Conservation (phyloP, 805 yeast genomes). For the Komagataella kurtzmanii region DNA sequence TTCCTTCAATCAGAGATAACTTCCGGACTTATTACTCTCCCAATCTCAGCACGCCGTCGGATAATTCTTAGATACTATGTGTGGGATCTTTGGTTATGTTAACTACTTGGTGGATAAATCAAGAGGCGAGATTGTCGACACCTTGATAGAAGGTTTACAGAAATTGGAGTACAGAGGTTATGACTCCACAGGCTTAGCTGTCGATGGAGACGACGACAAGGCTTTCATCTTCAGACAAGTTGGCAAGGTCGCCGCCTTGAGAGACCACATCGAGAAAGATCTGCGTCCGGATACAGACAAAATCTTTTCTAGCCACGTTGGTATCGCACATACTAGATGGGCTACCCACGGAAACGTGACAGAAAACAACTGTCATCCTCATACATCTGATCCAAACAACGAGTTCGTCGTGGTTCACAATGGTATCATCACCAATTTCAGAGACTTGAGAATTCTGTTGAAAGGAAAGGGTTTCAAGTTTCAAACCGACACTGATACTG, state of each 20-base stretch:
- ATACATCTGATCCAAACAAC: constrained; percentile 68
- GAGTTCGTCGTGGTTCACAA: constrained; percentile 93
- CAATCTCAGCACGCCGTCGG: neutral
- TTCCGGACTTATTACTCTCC: neutral
- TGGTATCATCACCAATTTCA: constrained; percentile 94
- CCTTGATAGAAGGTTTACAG: constrained; percentile 70
- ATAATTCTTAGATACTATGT: neutral
- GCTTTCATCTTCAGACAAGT: constrained; percentile 68
- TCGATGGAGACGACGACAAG: constrained; percentile 68
- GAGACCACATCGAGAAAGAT: constrained; percentile 38
- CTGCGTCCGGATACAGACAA: constrained; percentile 40
- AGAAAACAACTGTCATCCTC: constrained; percentile 87
- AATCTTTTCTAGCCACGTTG: constrained; percentile 74
- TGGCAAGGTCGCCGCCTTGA: constrained; percentile 83
- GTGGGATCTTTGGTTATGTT: constrained; percentile 98
- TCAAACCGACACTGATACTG: constrained; percentile 94
- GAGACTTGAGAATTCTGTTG: constrained; percentile 78
- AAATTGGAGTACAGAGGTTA: constrained; percentile 96
- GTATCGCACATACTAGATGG: constrained; percentile 99
- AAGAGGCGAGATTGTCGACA: constrained; percentile 86
- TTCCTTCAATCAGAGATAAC: neutral
- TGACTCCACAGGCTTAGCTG: constrained; percentile 93
- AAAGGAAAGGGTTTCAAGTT: constrained; percentile 67
- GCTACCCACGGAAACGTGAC: constrained; percentile 97
- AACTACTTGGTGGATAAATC: constrained; percentile 87